These are phyloP conservation scores for Vitis hybrid DNA, from an alignment of 177 flowering plant species.

Conservation along the genomic window DNA sequence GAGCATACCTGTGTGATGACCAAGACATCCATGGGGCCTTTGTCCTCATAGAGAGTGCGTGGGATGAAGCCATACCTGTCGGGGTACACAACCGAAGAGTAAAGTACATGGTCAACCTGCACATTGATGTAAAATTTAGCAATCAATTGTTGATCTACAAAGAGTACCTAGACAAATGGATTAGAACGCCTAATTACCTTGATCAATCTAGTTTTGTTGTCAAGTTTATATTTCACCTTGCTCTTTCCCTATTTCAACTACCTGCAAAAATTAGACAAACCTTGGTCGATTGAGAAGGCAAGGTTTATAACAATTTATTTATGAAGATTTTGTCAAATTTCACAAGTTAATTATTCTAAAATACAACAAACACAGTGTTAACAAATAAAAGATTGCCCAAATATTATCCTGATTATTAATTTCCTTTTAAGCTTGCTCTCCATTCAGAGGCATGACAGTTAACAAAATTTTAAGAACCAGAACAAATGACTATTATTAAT, in stretches of 20 bases:
- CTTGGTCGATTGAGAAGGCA: not conserved
- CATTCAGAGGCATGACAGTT: too few relatives aligned
- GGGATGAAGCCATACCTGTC: constrained; percentile 85
- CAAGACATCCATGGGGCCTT: constrained; percentile 70
- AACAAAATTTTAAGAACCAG: too few relatives aligned
- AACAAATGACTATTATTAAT: too few relatives aligned
- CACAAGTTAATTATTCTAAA: not conserved
- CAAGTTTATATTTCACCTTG: constrained; percentile 96
- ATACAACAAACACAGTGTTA: not conserved
- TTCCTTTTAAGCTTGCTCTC: too few relatives aligned
- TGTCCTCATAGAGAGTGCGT: constrained; percentile 74
- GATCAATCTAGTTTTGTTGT: constrained; percentile 84
- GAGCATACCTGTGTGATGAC: constrained; percentile 64
- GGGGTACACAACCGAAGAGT: constrained; percentile 79
- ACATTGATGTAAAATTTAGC: constrained; percentile 9
- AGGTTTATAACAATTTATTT: not conserved
- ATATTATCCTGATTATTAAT: too few relatives aligned
- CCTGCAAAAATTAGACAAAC: constrained; percentile 43
- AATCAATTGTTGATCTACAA: not conserved
- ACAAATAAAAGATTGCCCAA: too few relatives aligned
- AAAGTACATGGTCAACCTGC: constrained; percentile 77
- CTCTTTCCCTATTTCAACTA: constrained; percentile 86
- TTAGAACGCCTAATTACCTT: constrained; percentile 47
- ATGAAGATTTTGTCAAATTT: not conserved
- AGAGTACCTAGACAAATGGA: not conserved